Evolutionary conservation across 2,329 filamentous ascomycete species (phyloP).

Genomic region (Paraphaeosphaeria minitans): DNA sequence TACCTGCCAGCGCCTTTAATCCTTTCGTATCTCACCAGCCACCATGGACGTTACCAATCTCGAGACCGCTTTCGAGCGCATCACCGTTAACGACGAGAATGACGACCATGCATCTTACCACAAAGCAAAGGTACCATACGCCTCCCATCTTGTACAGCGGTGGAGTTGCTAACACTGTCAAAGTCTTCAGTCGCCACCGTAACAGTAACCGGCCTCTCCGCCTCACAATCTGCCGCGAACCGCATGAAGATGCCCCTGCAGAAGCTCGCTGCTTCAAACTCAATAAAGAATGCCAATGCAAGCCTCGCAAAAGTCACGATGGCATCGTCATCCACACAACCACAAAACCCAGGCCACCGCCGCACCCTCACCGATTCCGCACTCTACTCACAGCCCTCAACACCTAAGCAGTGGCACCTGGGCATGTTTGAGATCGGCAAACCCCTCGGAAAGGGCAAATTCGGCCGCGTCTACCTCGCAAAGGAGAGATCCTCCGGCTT

Average conservation of each 20-base stretch:
- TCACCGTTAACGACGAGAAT: slow-evolving; percentile 90
- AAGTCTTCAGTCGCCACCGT: slow-evolving; percentile 56
- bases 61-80: slow-evolving; percentile 86
- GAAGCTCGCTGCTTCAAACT: slow-evolving; percentile 82
- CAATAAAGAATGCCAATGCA: slow-evolving; percentile 52
- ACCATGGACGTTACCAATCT: slow-evolving; percentile 75
- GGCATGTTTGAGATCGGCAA: slow-evolving; percentile 95
- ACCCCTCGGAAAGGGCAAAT: slow-evolving; percentile 85
- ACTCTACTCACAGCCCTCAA: slow-evolving; percentile 43
- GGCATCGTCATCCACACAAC: slow-evolving; percentile 52
- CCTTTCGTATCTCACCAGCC: slow-evolving; percentile 16
- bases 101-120: slow-evolving; percentile 63
- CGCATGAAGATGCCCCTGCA: slow-evolving; percentile 75
- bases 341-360: slow-evolving; percentile 41
- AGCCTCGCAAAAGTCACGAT: slow-evolving; percentile 68
- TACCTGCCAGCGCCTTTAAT: slow-evolving; percentile 16
- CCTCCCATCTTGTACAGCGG: not conserved
- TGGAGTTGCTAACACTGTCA: slow-evolving; percentile 25
- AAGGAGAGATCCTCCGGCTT: slow-evolving; percentile 79
- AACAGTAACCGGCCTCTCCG: slow-evolving; percentile 55
- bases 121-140: slow-evolving; percentile 72
- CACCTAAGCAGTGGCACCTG: slow-evolving; percentile 71
- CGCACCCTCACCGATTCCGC: slow-evolving; percentile 56
- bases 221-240: slow-evolving; percentile 53
- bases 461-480: slow-evolving; percentile 83